Conservation (phyloP, 768 basidiomycete genomes). For the Mycena galericulata region DNA sequence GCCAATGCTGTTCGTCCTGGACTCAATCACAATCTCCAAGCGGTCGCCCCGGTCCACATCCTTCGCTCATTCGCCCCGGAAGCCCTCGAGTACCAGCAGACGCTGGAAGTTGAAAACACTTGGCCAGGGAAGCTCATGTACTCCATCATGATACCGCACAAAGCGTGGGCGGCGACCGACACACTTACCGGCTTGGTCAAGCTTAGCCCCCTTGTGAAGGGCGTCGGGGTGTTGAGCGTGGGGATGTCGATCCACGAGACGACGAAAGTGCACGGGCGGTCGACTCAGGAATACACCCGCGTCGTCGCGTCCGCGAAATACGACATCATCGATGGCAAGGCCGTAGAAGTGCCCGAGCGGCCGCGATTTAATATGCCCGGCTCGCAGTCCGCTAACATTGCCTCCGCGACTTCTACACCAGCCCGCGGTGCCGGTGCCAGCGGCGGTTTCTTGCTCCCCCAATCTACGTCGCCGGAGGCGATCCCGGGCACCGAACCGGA, state of each 20-base stretch:
- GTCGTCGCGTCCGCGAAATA: conserved; percentile 73
- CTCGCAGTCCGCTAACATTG: neutral
- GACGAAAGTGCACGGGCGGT: conserved; percentile 68
- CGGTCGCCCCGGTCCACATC: conserved; percentile 71
- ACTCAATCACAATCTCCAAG: conserved; percentile 75
- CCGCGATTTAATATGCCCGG: conserved; percentile 27
- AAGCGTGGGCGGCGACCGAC: conserved; percentile 95
- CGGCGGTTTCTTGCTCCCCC: conserved; percentile 14
- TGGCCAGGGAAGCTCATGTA: conserved; percentile 99
- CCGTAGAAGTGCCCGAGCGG: conserved; percentile 52
- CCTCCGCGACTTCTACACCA: conserved; percentile 5
- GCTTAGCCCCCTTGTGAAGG: conserved; percentile 89
- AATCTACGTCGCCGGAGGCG: neutral
- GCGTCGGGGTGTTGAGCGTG: conserved; percentile 77
- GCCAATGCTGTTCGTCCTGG: conserved; percentile 86
- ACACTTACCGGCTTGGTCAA: conserved; percentile 84
- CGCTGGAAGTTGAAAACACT: conserved; percentile 94
- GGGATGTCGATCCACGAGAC: conserved; percentile 80
- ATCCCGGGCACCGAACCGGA: conserved; percentile 8
- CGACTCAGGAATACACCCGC: conserved; percentile 70
- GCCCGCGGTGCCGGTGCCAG: neutral
- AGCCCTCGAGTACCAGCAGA: conserved; percentile 95
- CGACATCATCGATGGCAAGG: conserved; percentile 72
- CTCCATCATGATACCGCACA: conserved; percentile 92
- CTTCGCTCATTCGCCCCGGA: conserved; percentile 81